Percentiles rank a stretch among this genome's conserved stretches.
phyloP scores from a whole-genome alignment of 345 rosid species.

The Xanthoceras sorbifolium region DNA sequence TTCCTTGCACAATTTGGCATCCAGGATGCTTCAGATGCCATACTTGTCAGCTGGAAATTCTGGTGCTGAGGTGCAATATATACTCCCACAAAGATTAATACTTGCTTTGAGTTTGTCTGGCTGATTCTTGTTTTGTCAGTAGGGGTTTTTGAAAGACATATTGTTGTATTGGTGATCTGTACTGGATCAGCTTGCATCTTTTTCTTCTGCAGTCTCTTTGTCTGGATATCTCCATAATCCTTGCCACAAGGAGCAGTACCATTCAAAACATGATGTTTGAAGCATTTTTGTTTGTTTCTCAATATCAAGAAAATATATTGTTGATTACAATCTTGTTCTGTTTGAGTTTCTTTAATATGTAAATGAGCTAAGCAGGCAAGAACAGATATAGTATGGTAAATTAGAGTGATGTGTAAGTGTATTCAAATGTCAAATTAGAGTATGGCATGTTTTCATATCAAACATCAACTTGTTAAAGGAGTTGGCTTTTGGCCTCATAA shows the following conservation, averaged over 20 bases:
- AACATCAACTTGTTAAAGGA: neutral
- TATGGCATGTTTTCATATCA: neutral
- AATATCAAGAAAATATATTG: constrained; percentile 18
- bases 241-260: constrained; percentile 81
- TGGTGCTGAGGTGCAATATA: constrained; percentile 72
- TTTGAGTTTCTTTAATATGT: neutral
- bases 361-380: neutral
- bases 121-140: neutral
- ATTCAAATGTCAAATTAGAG: neutral
- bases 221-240: constrained; percentile 79
- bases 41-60: constrained; percentile 71
- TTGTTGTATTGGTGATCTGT: constrained; percentile 9
- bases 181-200: constrained; percentile 20
- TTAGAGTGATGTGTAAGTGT: neutral
- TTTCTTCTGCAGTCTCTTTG: constrained; percentile 60
- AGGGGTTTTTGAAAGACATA: neutral
- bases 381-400: neutral
- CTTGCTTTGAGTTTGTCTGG: neutral
- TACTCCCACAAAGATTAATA: constrained; percentile 2
- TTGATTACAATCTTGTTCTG: neutral
- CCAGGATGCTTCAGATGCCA: constrained; percentile 87
- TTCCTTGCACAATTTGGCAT: constrained; percentile 86
- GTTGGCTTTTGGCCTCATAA: constrained; percentile 2
- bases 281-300: too few species aligned
- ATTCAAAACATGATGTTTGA: constrained; percentile 97